A percentile compares a stretch with the other conserved stretches of the same genome.
phyloP scores from a whole-genome alignment of 2,329 filamentous ascomycete genomes.

The Akanthomyces dipterigenus region DNA sequence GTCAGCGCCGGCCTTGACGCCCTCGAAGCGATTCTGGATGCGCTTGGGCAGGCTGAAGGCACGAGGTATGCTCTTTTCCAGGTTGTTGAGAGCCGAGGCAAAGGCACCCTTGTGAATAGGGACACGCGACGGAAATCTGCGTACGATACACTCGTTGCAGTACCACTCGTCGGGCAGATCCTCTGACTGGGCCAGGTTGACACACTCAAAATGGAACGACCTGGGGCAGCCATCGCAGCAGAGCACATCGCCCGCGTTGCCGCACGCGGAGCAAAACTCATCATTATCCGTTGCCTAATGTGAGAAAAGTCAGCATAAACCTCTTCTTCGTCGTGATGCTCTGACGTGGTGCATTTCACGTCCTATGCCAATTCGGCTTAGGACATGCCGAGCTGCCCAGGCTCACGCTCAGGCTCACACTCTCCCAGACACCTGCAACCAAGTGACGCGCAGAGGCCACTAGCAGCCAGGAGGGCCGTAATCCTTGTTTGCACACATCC shows the following conservation, averaged over 20 bases:
- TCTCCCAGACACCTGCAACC: background rate
- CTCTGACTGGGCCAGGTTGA: constrained; percentile 69
- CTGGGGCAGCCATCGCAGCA: constrained; percentile 91
- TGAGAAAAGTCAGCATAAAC: constrained; percentile 26
- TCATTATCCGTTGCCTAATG: constrained; percentile 60
- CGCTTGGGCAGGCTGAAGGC: constrained; percentile 66
- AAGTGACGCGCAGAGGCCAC: constrained; percentile 1
- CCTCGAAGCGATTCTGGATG: constrained; percentile 71
- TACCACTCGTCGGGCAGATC: constrained; percentile 73
- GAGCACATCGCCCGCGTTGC: constrained; percentile 74
- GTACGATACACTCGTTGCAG: constrained; percentile 64
- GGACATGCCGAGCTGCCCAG: background rate
- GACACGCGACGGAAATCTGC: constrained; percentile 39
- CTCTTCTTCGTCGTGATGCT: constrained; percentile 10
- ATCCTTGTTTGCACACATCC: background rate
- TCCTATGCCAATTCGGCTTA: background rate
- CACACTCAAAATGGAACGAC: constrained; percentile 84
- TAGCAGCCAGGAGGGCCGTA: background rate
- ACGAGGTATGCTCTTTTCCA: constrained; percentile 63
- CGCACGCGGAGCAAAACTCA: constrained; percentile 83
- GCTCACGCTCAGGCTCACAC: background rate
- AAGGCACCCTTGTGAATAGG: constrained; percentile 50
- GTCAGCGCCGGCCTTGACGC: constrained; percentile 67
- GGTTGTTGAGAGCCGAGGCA: constrained; percentile 52
- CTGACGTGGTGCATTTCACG: background rate